A percentile compares a stretch with the other conserved stretches of the same genome.
These are phyloP conservation scores for Mentha longifolia DNA, from an alignment of 257 asterid genomes.

Conservation along the genomic window DNA sequence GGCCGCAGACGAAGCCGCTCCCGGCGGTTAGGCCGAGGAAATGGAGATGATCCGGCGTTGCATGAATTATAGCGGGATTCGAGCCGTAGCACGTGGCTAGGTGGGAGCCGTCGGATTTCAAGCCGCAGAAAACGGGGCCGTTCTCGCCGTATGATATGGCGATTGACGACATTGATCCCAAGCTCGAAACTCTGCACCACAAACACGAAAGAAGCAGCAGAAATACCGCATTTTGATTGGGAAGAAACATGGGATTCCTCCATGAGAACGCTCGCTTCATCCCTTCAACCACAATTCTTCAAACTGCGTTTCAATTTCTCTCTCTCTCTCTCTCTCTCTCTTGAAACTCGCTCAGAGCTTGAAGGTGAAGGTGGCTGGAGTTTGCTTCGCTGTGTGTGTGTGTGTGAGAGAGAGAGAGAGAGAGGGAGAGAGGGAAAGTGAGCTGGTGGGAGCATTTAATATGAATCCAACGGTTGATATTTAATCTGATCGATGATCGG, in stretches of 20 bases:
- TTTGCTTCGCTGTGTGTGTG: conserved; percentile 32
- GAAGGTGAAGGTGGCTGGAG: conserved; percentile 43
- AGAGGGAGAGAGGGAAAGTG: conserved; percentile 36
- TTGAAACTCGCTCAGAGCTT: neutral
- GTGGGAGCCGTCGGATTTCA: conserved; percentile 87
- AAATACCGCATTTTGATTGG: conserved; percentile 39
- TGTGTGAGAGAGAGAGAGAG: conserved; percentile 36
- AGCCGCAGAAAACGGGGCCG: conserved; percentile 84
- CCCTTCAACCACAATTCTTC: neutral
- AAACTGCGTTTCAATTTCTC: neutral
- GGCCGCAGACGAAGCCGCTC: conserved; percentile 83
- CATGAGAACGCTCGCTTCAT: conserved; percentile 34
- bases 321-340: neutral
- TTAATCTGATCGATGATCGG: conserved; percentile 23
- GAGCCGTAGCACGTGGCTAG: conserved; percentile 76
- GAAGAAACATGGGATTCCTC: conserved; percentile 22
- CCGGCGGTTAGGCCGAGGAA: conserved; percentile 83
- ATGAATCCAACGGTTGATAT: conserved; percentile 37
- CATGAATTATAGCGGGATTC: conserved; percentile 59
- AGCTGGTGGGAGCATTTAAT: conserved; percentile 55
- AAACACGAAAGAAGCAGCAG: conserved; percentile 42
- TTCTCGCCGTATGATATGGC: conserved; percentile 83
- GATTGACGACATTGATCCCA: conserved; percentile 93
- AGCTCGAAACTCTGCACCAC: conserved; percentile 50
- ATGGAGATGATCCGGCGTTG: conserved; percentile 55